Conservation (phyloP, 257 asterid species). For the Petunia axillaris region DNA sequence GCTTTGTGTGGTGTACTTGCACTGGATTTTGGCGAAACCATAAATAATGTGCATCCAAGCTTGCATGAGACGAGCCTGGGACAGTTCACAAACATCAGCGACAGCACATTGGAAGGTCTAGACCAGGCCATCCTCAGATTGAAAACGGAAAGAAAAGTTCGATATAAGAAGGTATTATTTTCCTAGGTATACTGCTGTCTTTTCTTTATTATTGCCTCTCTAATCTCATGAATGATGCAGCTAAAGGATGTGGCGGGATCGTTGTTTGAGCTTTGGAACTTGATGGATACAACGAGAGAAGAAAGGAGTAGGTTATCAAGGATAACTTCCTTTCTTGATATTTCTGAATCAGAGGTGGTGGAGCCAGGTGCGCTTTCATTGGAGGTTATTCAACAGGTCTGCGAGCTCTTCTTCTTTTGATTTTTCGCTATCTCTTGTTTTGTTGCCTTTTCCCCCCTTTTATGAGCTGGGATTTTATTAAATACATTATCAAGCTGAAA, state of each 20-base stretch:
- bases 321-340: constrained; percentile 58
- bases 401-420: constrained; percentile 21
- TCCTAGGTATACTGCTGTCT: constrained; percentile 21
- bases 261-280: constrained; percentile 82
- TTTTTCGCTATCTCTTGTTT: background rate
- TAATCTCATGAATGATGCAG: constrained; percentile 53
- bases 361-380: constrained; percentile 72
- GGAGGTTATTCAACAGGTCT: constrained; percentile 78
- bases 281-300: constrained; percentile 74
- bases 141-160: constrained; percentile 73
- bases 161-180: constrained; percentile 75
- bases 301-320: constrained; percentile 61
- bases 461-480: too few species aligned
- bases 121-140: constrained; percentile 65
- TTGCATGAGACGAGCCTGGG: constrained; percentile 65
- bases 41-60: constrained; percentile 86
- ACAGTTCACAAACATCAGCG: constrained; percentile 76
- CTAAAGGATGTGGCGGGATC: constrained; percentile 74
- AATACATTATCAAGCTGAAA: too few species aligned
- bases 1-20: constrained; percentile 72
- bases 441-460: background rate
- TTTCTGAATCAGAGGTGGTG: constrained; percentile 62
- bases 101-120: constrained; percentile 76
- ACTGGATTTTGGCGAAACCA: constrained; percentile 78
- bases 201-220: constrained; percentile 23